Base-by-base conservation (phyloP, 2,329 filamentous ascomycete genomes). In the Pseudopyrenochaeta lycopersici region DNA sequence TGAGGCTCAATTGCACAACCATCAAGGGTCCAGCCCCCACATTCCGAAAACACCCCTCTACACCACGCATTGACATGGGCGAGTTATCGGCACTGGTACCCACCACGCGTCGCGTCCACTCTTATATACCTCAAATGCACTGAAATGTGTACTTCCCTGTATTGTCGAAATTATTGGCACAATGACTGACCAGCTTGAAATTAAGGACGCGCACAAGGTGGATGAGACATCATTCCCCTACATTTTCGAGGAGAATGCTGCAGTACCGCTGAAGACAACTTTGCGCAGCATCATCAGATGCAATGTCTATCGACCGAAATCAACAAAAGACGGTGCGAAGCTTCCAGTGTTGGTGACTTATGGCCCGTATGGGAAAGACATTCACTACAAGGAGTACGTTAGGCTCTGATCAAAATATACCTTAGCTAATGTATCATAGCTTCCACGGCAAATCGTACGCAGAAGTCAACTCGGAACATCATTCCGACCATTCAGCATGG, bases 361-460 rank as follows among this genome's bases (percentile, higher is more conserved):
- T 59, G 88, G 88, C 0, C 89, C 89, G 0, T 91, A 91, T 58
- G 88, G 89, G 40, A 91, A 91, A 62, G 88, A 91, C 62, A 88
- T 90, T 31, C 83, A 80, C 17, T 90, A 90, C 68, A 76, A 79
- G 52, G 77, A 81, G 77, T 80, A 73, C 46, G 48, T 56, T 4
- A n/a, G 29, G 14, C 4, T 2, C 27, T 12, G 32, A 18, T 23
- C 21, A 40, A 4, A 9, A 21, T 12, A 21, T 17, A 6, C 14
- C 2, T 12, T 7, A 27, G 12, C 52, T 62, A 15, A 63, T 15
- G 35, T 6, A 2, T 31, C 3, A 4, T 52, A 81, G 70, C 56
- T 86, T 86, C 66, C 77, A 82, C 50, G 62, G 76, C 2, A 77
- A 81, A 50, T 85, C 82, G 1, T 86, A 72, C 60, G 62, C 65